A percentile compares a stretch with the other conserved stretches of the same genome.
These are phyloP conservation scores for Entamoeba invadens DNA, from an alignment of 208 protist genomes.

Conservation along the genomic window DNA sequence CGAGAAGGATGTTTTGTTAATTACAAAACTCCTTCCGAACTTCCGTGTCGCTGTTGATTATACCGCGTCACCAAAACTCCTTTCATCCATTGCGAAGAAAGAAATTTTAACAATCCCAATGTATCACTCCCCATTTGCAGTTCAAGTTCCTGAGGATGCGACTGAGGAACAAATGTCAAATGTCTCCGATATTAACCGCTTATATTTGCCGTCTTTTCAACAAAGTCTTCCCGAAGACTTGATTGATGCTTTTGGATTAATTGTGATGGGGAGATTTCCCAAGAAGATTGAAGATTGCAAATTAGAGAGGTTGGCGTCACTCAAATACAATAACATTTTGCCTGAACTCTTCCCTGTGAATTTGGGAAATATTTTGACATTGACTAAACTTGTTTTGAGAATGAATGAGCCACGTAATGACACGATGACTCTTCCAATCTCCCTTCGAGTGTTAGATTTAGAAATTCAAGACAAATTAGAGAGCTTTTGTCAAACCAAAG, in stretches of 20 bases:
- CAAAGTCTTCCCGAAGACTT: background rate
- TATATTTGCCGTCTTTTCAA: background rate
- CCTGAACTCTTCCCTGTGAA: background rate
- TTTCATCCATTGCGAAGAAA: background rate
- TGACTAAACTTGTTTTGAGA: background rate
- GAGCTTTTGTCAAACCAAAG: background rate
- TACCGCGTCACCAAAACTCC: background rate
- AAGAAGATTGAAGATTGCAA: background rate
- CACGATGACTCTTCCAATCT: background rate
- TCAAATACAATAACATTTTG: background rate
- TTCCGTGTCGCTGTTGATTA: background rate
- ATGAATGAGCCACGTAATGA: background rate
- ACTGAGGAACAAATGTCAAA: background rate
- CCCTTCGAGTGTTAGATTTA: background rate
- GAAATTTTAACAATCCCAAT: background rate
- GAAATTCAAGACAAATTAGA: background rate
- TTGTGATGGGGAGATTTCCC: background rate
- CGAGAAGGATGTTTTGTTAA: background rate
- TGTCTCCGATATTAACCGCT: background rate
- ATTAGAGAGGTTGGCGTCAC: background rate
- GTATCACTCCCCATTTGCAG: background rate
- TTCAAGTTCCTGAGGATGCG: background rate
- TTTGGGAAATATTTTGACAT: background rate
- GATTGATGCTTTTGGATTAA: background rate
- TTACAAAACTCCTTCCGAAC: background rate